Evolutionary conservation across 129 eudicot genomes (phyloP).

Genomic region (Centaurea solstitialis): DNA sequence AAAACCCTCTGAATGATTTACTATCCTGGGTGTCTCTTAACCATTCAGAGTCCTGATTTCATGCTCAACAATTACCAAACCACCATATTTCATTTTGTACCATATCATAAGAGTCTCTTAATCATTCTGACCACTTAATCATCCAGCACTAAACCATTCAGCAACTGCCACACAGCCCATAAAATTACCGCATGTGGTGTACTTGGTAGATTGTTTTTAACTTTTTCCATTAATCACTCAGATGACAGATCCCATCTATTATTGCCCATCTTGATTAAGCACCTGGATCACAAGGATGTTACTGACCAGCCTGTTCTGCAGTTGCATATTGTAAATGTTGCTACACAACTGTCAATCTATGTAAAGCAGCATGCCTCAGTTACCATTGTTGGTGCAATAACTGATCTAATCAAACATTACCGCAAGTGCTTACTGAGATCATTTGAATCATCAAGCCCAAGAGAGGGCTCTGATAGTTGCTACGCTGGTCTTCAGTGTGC

Average conservation of each 20-base stretch:
- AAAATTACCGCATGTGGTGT: neutral
- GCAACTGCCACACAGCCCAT: no score
- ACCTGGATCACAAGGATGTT: conserved; percentile 79
- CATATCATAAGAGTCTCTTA: no score
- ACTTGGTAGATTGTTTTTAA: neutral
- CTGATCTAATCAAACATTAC: conserved; percentile 63
- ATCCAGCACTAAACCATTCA: no score
- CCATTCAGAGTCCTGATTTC: no score
- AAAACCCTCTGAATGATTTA: no score
- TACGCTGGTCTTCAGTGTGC: conserved; percentile 66
- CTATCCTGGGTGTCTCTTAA: no score
- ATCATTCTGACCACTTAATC: no score
- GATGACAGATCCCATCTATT: conserved; percentile 70
- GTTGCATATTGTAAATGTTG: conserved; percentile 54
- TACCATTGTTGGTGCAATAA: conserved; percentile 68
- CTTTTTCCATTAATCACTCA: conserved; percentile 20
- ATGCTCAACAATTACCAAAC: no score
- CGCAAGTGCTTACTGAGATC: conserved; percentile 65
- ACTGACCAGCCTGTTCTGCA: conserved; percentile 60
- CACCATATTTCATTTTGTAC: no score
- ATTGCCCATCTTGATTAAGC: conserved; percentile 68
- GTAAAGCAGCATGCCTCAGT: conserved; percentile 59
- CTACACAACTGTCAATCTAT: conserved; percentile 52
- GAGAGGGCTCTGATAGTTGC: conserved; percentile 37
- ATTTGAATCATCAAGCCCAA: conserved; percentile 52